Base-by-base conservation (phyloP, 768 basidiomycete species). In the Kondoa malvinella region DNA sequence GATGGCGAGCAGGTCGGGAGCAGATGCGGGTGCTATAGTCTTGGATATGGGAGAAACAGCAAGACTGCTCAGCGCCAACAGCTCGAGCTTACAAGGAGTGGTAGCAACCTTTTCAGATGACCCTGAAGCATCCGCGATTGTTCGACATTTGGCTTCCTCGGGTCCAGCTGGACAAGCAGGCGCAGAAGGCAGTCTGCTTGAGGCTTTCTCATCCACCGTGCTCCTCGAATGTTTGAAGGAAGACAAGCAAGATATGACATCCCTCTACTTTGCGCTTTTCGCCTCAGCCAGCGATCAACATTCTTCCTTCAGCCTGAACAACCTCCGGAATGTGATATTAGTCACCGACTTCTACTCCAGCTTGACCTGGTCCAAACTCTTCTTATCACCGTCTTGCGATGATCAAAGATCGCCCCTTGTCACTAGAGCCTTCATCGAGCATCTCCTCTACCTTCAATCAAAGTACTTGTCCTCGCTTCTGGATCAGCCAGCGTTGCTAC, bases 91-190 rank as follows among this genome's bases (percentile, higher is more conserved):
- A 14, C 83, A 85, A 30, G 86, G 89, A 68, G 89, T 95, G 77
- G 88, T 95, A 68, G 83, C 86, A 0, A 88, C 88, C 0, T 89
- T 89, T 75, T 88, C 89, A 12, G 87, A 89, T 74, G 85, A 92
- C 73, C 80, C 83, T 0, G 79, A 86, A 26, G 87, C 89, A 77
- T 80, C 90, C 16, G 83, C 88, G 0, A 89, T 91, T 70, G 88
- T 88, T 1, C 87, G 88, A 70, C 83, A 86, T 70, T 81, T 91
- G 70, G 85, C 86, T 60, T 81, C 40, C 86, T 4, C 82, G 80
- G 25, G 82, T 82, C 60, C 83, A 32, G 21, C 21, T 8, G 8
- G 12, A 50, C 8, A 21, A 8, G 25, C 14, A 16, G 62, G 69
- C 33, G 61, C 26, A 25, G 72, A 70, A 30, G 67, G 67, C 8